Percentiles rank a stretch among this genome's conserved stretches.
These are phyloP conservation scores for Kappamyces sp. DNA, from an alignment of 192 early-diverging fungal species.

Conservation along the genomic window DNA sequence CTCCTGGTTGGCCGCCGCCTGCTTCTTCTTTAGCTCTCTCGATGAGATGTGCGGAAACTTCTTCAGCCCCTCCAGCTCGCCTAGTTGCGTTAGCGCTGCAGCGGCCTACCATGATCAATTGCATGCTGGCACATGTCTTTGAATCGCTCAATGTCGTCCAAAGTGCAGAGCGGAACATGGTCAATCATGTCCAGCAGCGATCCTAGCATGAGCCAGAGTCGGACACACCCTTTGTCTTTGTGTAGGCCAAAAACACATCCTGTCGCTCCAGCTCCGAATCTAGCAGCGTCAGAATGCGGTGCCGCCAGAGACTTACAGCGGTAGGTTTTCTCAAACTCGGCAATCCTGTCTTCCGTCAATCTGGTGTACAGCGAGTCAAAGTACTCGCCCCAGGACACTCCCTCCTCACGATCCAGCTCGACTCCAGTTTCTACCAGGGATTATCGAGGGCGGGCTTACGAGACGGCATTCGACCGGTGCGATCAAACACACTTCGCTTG, in stretches of 20 bases:
- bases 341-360: slow-evolving; percentile 68
- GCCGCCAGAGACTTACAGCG: slow-evolving; percentile 34
- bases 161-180: slow-evolving; percentile 49
- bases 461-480: too few species aligned
- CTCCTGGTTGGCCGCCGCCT: slow-evolving; percentile 23
- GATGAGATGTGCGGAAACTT: slow-evolving; percentile 46
- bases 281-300: slow-evolving; percentile 10
- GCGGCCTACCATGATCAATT: slow-evolving; percentile 50
- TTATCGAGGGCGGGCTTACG: too few species aligned
- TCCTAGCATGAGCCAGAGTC: too few species aligned
- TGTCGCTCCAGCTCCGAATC: slow-evolving; percentile 67
- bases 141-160: slow-evolving; percentile 63
- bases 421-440: slow-evolving; percentile 51
- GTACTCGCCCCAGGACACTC: slow-evolving; percentile 64
- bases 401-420: slow-evolving; percentile 18
- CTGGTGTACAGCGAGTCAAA: slow-evolving; percentile 70
- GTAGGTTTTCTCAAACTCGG: slow-evolving; percentile 65
- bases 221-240: slow-evolving; percentile 44
- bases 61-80: slow-evolving; percentile 8
- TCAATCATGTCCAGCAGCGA: slow-evolving; percentile 65
- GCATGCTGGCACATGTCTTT: slow-evolving; percentile 54
- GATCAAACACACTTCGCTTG: slow-evolving; percentile 29
- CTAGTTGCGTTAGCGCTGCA: background rate
- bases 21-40: slow-evolving; percentile 27
- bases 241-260: slow-evolving; percentile 66